These are phyloP conservation scores for Ophiosphaerella narmari DNA, from an alignment of 2,329 filamentous ascomycete genomes.

Conservation along the genomic window DNA sequence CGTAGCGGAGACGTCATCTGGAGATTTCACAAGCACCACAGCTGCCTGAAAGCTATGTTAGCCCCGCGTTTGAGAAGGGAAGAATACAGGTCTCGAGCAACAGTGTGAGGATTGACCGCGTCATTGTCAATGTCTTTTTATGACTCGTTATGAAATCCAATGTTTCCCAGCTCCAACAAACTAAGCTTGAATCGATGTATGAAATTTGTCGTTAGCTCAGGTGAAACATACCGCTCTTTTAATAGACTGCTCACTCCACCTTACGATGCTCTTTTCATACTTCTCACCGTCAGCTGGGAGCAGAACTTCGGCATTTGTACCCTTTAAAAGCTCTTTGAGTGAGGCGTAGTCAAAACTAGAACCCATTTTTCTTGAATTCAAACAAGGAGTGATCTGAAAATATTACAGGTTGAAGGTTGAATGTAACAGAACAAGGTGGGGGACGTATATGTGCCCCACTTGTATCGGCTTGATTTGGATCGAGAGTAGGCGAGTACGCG, in stretches of 20 bases:
- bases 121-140: too few relatives aligned
- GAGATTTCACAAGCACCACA: constrained; percentile 24
- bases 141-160: too few relatives aligned
- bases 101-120: too few relatives aligned
- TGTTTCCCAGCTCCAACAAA: too few relatives aligned
- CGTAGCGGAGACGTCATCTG: constrained; percentile 27
- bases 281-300: constrained; percentile 23
- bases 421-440: background rate
- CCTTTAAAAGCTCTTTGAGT: constrained; percentile 24
- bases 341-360: constrained; percentile 22
- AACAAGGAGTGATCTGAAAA: background rate
- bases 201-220: background rate
- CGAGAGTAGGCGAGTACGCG: too few relatives aligned
- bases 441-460: too few relatives aligned
- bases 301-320: constrained; percentile 25
- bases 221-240: constrained; percentile 30
- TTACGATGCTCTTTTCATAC: constrained; percentile 31
- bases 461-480: too few relatives aligned
- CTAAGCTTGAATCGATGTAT: too few relatives aligned
- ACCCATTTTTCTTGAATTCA: constrained; percentile 8
- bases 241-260: constrained; percentile 36
- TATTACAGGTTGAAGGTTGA: background rate
- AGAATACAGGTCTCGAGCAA: background rate
- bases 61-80: background rate
- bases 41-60: constrained; percentile 15